Conservation (phyloP, 495 filamentous ascomycete species). For the Aspergillus sparsus region DNA sequence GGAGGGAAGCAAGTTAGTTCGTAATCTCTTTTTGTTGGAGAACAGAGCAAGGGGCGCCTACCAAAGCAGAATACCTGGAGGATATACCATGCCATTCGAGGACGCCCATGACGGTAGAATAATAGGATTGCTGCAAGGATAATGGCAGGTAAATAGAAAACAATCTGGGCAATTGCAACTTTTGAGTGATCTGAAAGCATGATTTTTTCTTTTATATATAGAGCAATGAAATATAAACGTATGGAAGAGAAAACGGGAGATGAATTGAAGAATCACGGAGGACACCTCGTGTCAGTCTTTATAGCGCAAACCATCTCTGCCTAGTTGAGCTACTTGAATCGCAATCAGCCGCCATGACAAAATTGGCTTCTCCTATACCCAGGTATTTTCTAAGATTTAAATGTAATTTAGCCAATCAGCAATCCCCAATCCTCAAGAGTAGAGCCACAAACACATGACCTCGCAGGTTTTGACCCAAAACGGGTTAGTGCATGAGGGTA, state of each 20-base stretch:
- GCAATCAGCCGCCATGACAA: background rate
- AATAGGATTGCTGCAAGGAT: conserved; percentile 19
- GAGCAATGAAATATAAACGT: background rate
- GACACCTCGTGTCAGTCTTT: background rate
- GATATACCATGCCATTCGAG: conserved; percentile 26
- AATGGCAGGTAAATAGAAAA: conserved; percentile 29
- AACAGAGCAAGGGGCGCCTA: background rate
- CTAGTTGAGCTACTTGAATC: background rate
- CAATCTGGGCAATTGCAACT: conserved; percentile 29
- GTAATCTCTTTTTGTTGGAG: background rate
- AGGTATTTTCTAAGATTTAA: background rate
- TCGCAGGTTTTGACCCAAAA: conserved; percentile 1
- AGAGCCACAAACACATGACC: background rate
- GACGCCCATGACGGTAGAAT: conserved; percentile 25
- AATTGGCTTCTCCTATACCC: background rate
- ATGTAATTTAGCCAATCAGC: conserved; percentile 3
- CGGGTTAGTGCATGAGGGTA: background rate
- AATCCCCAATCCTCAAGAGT: background rate
- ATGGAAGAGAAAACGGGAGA: background rate
- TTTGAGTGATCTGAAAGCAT: conserved; percentile 31
- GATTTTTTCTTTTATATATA: conserved; percentile 8
- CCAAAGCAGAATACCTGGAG: conserved; percentile 22
- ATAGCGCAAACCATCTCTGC: background rate
- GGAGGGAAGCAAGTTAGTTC: background rate
- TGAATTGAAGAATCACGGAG: background rate